phyloP scores from a whole-genome alignment of 352 stramenopile genomes.

The Lagenidium giganteum region DNA sequence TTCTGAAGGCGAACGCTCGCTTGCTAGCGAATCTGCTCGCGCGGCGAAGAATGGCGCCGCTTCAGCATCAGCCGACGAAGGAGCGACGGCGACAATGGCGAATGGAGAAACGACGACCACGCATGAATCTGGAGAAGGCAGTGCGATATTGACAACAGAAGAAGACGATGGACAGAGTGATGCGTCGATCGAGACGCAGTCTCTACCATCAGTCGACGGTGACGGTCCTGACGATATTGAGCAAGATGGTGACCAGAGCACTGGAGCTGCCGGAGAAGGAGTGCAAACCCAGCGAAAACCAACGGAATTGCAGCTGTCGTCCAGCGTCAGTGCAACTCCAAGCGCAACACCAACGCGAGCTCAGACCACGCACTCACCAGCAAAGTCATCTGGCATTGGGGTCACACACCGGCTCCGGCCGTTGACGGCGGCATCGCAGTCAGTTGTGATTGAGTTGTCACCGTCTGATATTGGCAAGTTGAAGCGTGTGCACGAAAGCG shows the following conservation, averaged over 20 bases:
- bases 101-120: not conserved
- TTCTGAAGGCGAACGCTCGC: not conserved
- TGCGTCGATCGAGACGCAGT: not conserved
- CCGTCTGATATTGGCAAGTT: conserved; percentile 33
- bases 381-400: not conserved
- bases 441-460: conserved; percentile 58
- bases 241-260: too few species aligned
- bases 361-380: conserved; percentile 1
- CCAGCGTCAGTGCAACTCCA: conserved; percentile 6
- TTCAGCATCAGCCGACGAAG: not conserved
- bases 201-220: not conserved
- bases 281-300: too few species aligned
- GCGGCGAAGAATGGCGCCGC: too few species aligned
- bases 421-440: conserved; percentile 62
- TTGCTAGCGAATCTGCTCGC: too few species aligned
- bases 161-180: conserved; percentile 1
- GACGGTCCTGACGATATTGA: too few species aligned
- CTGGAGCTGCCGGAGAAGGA: conserved; percentile 5
- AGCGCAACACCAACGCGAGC: not conserved
- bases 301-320: too few species aligned
- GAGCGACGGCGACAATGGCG: not conserved
- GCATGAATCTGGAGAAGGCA: too few species aligned
- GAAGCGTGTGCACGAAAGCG: too few species aligned
- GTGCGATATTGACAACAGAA: not conserved
- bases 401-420: conserved; percentile 36